Evolutionary conservation across 2,329 filamentous ascomycete species (phyloP).

Genomic region (Pyricularia sp.): DNA sequence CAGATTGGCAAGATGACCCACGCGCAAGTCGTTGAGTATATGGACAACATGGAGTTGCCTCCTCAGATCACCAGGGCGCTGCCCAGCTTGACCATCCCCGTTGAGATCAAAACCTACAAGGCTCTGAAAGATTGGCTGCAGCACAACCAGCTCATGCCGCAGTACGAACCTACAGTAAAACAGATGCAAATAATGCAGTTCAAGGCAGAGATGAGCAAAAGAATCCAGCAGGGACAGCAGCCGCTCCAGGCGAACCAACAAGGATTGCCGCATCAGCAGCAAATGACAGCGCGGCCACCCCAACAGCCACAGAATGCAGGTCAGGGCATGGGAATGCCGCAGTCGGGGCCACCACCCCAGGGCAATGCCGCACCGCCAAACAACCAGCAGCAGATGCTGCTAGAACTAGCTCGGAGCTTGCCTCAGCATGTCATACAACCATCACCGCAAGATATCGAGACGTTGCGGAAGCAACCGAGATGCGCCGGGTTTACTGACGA

Average conservation of each 20-base stretch:
- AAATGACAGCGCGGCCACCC: slow-evolving; percentile 7
- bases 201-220: slow-evolving; percentile 1
- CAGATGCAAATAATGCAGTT: slow-evolving; percentile 31
- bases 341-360: not conserved
- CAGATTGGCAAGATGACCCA: slow-evolving; percentile 16
- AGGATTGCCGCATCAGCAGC: slow-evolving; percentile 9
- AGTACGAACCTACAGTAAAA: not conserved
- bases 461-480: not conserved
- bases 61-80: slow-evolving; percentile 21
- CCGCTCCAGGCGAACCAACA: slow-evolving; percentile 8
- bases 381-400: not conserved
- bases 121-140: slow-evolving; percentile 33
- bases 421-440: slow-evolving; percentile 8
- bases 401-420: slow-evolving; percentile 2
- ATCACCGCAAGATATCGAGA: slow-evolving; percentile 7
- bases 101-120: slow-evolving; percentile 38
- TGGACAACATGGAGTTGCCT: slow-evolving; percentile 40
- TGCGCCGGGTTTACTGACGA: not conserved
- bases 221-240: slow-evolving; percentile 5
- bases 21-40: slow-evolving; percentile 22
- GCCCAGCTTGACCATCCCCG: slow-evolving; percentile 21
- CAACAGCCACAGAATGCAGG: slow-evolving; percentile 10
- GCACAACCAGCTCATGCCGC: slow-evolving; percentile 19
- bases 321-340: slow-evolving; percentile 6
- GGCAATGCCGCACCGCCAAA: not conserved